These are phyloP conservation scores for Hypoxylon fuscum DNA, from an alignment of 495 filamentous ascomycete species.

Conservation along the genomic window DNA sequence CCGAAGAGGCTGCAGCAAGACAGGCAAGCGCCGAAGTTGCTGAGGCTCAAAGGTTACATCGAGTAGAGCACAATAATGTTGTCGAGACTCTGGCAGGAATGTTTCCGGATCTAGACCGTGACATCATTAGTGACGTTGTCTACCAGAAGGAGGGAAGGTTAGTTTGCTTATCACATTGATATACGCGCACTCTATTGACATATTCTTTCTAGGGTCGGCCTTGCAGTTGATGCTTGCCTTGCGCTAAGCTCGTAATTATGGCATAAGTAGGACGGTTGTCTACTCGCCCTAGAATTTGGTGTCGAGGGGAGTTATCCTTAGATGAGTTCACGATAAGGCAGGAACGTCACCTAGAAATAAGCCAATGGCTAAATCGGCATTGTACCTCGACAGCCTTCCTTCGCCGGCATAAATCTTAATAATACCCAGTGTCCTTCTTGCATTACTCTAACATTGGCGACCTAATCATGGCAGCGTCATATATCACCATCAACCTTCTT, in stretches of 20 bases:
- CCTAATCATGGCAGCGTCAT: too few relatives aligned
- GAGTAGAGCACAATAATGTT: conserved; percentile 85
- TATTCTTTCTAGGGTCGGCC: conserved; percentile 72
- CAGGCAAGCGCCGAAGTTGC: conserved; percentile 94
- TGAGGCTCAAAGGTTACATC: conserved; percentile 84
- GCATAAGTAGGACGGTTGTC: neutral
- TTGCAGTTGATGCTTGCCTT: conserved; percentile 91
- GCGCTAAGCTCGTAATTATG: conserved; percentile 67
- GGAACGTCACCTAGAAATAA: neutral
- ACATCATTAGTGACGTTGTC: conserved; percentile 94
- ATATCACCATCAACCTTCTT: too few relatives aligned
- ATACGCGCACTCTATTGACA: conserved; percentile 28
- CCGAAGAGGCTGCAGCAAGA: conserved; percentile 90
- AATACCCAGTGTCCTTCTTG: too few relatives aligned
- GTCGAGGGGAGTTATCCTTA: conserved; percentile 4
- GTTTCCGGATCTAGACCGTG: conserved; percentile 91
- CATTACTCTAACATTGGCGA: too few relatives aligned
- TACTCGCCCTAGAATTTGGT: neutral
- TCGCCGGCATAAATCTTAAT: too few relatives aligned
- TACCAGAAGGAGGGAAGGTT: conserved; percentile 90
- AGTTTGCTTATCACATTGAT: conserved; percentile 46
- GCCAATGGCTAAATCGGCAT: too few relatives aligned
- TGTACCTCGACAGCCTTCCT: too few relatives aligned
- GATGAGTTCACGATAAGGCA: neutral
- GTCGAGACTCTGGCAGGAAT: conserved; percentile 92